phyloP scores from a whole-genome alignment of 2,329 filamentous ascomycete genomes.

The Aureobasidium sp. region DNA sequence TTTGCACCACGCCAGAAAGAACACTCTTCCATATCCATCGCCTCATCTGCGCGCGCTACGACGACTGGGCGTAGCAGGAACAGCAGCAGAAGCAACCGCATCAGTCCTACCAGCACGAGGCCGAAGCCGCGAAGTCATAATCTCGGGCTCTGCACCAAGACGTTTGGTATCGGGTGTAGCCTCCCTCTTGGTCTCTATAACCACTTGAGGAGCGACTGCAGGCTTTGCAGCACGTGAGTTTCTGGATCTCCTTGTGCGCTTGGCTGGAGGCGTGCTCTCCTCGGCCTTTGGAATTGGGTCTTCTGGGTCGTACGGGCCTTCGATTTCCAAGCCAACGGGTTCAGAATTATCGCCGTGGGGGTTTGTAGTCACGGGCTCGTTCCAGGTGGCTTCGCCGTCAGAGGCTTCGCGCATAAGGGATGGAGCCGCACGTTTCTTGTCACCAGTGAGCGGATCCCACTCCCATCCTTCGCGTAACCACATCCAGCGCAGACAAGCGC shows the following conservation, averaged over 20 bases:
- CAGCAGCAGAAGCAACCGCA: not conserved
- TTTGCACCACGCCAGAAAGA: too few relatives aligned
- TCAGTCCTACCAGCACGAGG: slow-evolving; percentile 1
- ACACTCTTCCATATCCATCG: too few relatives aligned
- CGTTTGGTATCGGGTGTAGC: not conserved
- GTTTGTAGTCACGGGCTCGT: slow-evolving; percentile 2
- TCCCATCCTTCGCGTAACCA: slow-evolving; percentile 81
- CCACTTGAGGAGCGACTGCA: not conserved
- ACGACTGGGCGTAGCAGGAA: slow-evolving; percentile 3
- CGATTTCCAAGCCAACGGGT: not conserved
- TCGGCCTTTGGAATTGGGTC: slow-evolving; percentile 6
- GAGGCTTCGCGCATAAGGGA: slow-evolving; percentile 52
- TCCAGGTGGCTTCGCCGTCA: slow-evolving; percentile 46
- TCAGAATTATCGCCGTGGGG: not conserved
- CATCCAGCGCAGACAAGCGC: slow-evolving; percentile 81
- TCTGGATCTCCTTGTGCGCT: slow-evolving; percentile 4
- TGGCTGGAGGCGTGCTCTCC: not conserved
- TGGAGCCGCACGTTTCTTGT: slow-evolving; percentile 47
- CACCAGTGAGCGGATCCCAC: slow-evolving; percentile 69
- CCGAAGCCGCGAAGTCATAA: slow-evolving; percentile 4
- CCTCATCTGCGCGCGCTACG: not conserved
- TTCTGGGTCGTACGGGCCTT: slow-evolving; percentile 1
- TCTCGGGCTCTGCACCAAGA: not conserved
- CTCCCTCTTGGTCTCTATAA: not conserved
- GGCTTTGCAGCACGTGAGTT: not conserved